These are phyloP conservation scores for Cutaneotrichosporon sp. DNA, from an alignment of 1,284 basidiomycete species.

Conservation along the genomic window DNA sequence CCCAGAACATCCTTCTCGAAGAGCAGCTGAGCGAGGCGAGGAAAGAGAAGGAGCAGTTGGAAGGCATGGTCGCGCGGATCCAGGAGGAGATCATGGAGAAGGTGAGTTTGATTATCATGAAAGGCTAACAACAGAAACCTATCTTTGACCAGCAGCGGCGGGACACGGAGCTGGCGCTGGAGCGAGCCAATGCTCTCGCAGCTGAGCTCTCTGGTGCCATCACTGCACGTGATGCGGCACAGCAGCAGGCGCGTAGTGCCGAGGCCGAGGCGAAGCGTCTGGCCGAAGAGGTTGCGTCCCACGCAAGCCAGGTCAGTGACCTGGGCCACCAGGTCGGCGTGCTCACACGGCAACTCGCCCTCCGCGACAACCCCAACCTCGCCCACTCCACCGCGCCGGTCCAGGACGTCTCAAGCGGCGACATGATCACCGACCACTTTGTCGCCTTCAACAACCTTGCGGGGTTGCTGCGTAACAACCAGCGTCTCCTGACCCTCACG, in stretches of 20 bases:
- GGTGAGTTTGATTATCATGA: slow-evolving; percentile 54
- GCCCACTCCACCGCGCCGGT: slow-evolving; percentile 51
- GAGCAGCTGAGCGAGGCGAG: slow-evolving; percentile 72
- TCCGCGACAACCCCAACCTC: slow-evolving; percentile 74
- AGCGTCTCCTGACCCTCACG: slow-evolving; percentile 75
- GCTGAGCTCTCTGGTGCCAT: slow-evolving; percentile 66
- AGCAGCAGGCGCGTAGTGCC: slow-evolving; percentile 47
- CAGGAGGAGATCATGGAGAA: slow-evolving; percentile 74
- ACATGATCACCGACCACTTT: slow-evolving; percentile 84
- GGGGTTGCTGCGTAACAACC: slow-evolving; percentile 77
- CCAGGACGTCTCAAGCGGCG: slow-evolving; percentile 48
- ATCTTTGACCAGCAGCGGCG: slow-evolving; percentile 75
- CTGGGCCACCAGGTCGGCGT: slow-evolving; percentile 78
- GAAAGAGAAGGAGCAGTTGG: slow-evolving; percentile 74
- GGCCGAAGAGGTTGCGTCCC: slow-evolving; percentile 62
- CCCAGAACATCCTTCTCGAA: slow-evolving; percentile 80
- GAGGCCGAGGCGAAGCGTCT: slow-evolving; percentile 61
- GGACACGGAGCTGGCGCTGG: slow-evolving; percentile 73
- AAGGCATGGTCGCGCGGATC: slow-evolving; percentile 57
- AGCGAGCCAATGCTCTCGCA: slow-evolving; percentile 73
- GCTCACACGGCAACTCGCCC: slow-evolving; percentile 70
- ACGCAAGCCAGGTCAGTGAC: slow-evolving; percentile 76
- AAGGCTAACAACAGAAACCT: slow-evolving; percentile 60
- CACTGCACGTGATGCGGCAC: slow-evolving; percentile 56
- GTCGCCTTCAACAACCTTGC: slow-evolving; percentile 80